Evolutionary conservation across 2,329 filamentous ascomycete species (phyloP).

Genomic region (Arachnopeziza araneosa): DNA sequence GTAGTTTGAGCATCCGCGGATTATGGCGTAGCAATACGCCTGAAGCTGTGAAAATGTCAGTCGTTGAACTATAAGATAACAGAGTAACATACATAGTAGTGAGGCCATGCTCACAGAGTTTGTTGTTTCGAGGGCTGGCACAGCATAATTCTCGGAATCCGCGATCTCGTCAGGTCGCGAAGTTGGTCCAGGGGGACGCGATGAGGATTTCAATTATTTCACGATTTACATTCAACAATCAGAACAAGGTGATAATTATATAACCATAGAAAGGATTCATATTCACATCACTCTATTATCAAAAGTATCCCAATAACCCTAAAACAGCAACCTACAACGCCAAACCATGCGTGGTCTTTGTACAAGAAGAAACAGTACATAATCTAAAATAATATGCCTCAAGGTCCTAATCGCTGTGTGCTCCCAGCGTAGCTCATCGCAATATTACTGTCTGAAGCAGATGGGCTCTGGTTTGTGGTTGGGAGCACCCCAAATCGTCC

Average conservation of each 20-base stretch:
- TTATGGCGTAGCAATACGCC: conserved; percentile 70
- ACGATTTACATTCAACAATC: not conserved
- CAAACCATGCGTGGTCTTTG: conserved; percentile 21
- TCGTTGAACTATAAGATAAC: not conserved
- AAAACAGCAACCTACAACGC: conserved; percentile 12
- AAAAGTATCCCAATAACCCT: conserved; percentile 5
- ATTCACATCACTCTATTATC: conserved; percentile 15
- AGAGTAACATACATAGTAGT: conserved; percentile 21
- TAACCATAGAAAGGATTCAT: conserved; percentile 1
- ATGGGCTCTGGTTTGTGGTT: conserved; percentile 38
- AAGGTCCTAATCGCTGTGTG: conserved; percentile 65
- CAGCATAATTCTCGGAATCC: conserved; percentile 1
- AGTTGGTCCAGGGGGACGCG: conserved; percentile 7
- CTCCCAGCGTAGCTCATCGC: conserved; percentile 58
- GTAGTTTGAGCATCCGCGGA: conserved; percentile 74
- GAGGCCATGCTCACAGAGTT: conserved; percentile 18
- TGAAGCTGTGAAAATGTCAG: conserved; percentile 36
- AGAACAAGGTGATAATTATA: not conserved
- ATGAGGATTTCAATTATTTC: not conserved
- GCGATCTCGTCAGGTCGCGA: not conserved
- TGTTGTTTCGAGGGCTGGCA: not conserved
- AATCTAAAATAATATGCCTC: conserved; percentile 23
- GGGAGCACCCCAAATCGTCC: conserved; percentile 88
- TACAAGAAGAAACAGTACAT: conserved; percentile 16
- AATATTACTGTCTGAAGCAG: conserved; percentile 32